These are phyloP conservation scores for Fraxinus platypoda DNA, from an alignment of 305 asterid genomes.

Conservation along the genomic window DNA sequence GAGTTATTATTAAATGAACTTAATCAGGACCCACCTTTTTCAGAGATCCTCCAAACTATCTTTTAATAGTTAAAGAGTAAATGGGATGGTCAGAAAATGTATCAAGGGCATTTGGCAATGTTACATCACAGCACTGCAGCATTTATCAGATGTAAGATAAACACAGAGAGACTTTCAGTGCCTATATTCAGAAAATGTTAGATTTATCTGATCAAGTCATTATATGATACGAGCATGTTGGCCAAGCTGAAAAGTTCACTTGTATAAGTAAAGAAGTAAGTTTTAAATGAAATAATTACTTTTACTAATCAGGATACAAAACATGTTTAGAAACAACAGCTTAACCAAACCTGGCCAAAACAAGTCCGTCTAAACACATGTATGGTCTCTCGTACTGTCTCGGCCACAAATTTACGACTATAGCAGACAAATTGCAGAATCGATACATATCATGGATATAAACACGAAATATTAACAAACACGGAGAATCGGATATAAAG, in stretches of 20 bases:
- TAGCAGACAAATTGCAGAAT: background rate
- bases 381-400: background rate
- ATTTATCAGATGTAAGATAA: background rate
- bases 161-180: background rate
- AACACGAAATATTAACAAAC: background rate
- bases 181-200: background rate
- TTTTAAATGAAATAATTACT: background rate
- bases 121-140: background rate
- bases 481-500: background rate
- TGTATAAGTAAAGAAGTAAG: background rate
- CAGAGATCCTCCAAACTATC: background rate
- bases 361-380: background rate
- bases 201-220: background rate
- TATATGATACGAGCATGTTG: background rate
- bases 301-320: no score
- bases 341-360: background rate
- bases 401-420: background rate
- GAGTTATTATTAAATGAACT: constrained; percentile 10
- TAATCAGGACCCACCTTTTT: background rate
- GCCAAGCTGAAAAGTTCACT: background rate
- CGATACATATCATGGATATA: background rate
- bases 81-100: background rate
- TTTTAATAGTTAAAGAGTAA: background rate
- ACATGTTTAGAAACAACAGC: background rate
- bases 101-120: background rate